A percentile compares a stretch with the other conserved stretches of the same genome.
phyloP scores from a whole-genome alignment of 768 basidiomycete genomes.

The Filobasidium floriforme region DNA sequence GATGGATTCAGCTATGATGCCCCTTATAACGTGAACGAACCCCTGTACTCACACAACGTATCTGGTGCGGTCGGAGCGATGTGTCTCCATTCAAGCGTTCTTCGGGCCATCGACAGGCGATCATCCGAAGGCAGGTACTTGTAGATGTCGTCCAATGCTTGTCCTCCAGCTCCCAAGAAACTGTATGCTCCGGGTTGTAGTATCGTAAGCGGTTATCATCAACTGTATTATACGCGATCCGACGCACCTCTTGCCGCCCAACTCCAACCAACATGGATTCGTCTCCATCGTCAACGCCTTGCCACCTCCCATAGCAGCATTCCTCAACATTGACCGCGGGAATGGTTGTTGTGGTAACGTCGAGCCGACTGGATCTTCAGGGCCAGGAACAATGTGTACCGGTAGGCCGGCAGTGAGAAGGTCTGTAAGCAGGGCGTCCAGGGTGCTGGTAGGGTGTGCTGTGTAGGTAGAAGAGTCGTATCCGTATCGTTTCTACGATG shows the following conservation, averaged over 20 bases:
- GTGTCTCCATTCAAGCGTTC: conserved; percentile 86
- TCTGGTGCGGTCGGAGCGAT: conserved; percentile 98
- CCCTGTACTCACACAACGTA: conserved; percentile 59
- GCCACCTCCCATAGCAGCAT: conserved; percentile 50
- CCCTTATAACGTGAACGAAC: not conserved
- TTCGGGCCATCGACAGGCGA: conserved; percentile 64
- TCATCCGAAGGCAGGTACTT: conserved; percentile 69
- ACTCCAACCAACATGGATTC: conserved; percentile 77
- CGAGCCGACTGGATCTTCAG: conserved; percentile 74
- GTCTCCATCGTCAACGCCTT: conserved; percentile 69
- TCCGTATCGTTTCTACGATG: conserved; percentile 56
- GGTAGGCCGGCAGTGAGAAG: conserved; percentile 65
- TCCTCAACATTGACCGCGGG: conserved; percentile 76
- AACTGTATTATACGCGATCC: not conserved
- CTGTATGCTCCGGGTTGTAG: conserved; percentile 44
- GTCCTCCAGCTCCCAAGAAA: conserved; percentile 79
- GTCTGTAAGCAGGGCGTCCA: conserved; percentile 66
- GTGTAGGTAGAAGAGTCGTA: conserved; percentile 63
- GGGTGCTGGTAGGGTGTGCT: conserved; percentile 62
- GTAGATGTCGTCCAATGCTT: conserved; percentile 89
- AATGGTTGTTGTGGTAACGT: conserved; percentile 91
- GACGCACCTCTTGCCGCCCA: conserved; percentile 51
- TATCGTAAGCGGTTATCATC: too few relatives aligned
- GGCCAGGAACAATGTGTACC: conserved; percentile 80
- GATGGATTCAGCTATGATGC: not conserved